phyloP scores from a whole-genome alignment of 129 eudicot species.

The sunflower (Helianthus annuus) region DNA sequence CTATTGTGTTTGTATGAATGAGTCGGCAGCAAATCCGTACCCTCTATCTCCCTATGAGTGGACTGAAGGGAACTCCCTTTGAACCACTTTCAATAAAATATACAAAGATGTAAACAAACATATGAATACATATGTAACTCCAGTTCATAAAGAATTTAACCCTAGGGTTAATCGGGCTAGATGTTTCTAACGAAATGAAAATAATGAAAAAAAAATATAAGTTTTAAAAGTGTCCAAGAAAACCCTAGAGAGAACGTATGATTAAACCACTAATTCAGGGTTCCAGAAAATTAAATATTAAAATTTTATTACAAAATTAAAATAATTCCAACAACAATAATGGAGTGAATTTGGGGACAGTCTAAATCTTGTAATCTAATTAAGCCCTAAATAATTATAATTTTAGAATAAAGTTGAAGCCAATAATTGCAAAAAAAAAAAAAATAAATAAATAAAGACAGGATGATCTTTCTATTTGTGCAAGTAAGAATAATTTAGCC shows the following conservation, averaged over 20 bases:
- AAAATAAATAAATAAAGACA: background rate
- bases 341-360: slow-evolving; percentile 6
- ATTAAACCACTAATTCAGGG: background rate
- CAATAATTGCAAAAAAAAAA: slow-evolving; percentile 2
- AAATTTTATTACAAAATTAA: background rate
- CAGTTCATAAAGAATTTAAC: slow-evolving; percentile 2
- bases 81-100: background rate
- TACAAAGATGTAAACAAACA: background rate
- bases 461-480: background rate
- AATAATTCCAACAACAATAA: background rate
- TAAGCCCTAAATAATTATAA: background rate
- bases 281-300: background rate
- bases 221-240: background rate
- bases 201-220: background rate
- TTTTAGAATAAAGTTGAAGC: background rate
- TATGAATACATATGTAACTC: background rate
- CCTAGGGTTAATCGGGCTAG: background rate
- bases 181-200: no score
- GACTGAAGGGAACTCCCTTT: slow-evolving; percentile 77
- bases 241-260: slow-evolving; percentile 1
- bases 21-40: slow-evolving; percentile 71
- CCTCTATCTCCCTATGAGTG: slow-evolving; percentile 70
- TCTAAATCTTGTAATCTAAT: slow-evolving; percentile 1
- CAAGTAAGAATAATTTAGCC: slow-evolving; percentile 8
- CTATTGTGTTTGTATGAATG: slow-evolving; percentile 73